Percentiles rank a stretch among this genome's conserved stretches.
Evolutionary conservation across 2,329 filamentous ascomycete species (phyloP).

Genomic region (Ceratocystiopsis brevicomis): DNA sequence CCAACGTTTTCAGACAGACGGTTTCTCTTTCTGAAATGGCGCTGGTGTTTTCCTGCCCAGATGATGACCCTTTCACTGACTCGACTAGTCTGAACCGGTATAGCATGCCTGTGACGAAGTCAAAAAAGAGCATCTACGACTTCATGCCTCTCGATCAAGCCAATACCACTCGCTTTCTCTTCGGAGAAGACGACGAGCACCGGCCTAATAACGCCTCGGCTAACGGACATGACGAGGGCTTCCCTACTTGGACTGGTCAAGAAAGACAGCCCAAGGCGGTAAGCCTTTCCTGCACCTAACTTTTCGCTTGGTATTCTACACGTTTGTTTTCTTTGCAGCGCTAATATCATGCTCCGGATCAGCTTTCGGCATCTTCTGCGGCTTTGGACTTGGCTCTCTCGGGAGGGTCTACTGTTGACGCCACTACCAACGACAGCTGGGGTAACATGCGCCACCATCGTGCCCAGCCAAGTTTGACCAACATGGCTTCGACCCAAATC

Average conservation of each 20-base stretch:
- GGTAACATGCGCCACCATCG: slow-evolving; percentile 49
- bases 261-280: slow-evolving; percentile 27
- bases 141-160: slow-evolving; percentile 54
- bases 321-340: neutral
- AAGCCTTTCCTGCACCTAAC: slow-evolving; percentile 12
- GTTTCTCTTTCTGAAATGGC: no score
- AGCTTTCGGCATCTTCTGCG: slow-evolving; percentile 66
- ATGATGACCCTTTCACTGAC: slow-evolving; percentile 4
- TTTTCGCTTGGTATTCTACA: neutral
- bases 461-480: slow-evolving; percentile 39
- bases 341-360: neutral
- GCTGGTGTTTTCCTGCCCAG: neutral
- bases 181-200: slow-evolving; percentile 52
- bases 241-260: slow-evolving; percentile 63
- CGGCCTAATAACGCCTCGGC: slow-evolving; percentile 41
- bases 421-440: slow-evolving; percentile 31
- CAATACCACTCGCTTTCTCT: slow-evolving; percentile 71
- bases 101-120: slow-evolving; percentile 73
- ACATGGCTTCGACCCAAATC: slow-evolving; percentile 21
- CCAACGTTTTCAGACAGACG: neutral
- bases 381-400: slow-evolving; percentile 62
- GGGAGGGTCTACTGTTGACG: slow-evolving; percentile 44
- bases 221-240: slow-evolving; percentile 50
- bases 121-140: slow-evolving; percentile 47
- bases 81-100: slow-evolving; percentile 61